These are phyloP conservation scores for Pseudozyma sp. DNA, from an alignment of 1,284 basidiomycete species.

Conservation along the genomic window DNA sequence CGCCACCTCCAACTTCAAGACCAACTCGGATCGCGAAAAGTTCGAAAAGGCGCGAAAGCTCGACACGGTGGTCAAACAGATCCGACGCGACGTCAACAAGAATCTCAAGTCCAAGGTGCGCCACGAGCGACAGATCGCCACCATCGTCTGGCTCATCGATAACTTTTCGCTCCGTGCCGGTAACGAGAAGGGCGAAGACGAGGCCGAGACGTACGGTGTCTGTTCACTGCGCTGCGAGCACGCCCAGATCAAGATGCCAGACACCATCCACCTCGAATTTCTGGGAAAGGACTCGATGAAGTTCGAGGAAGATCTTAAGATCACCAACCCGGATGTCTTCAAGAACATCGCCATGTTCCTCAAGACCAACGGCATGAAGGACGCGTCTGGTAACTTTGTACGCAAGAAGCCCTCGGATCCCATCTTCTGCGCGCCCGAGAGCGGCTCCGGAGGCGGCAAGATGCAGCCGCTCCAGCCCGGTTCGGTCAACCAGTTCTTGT, in stretches of 20 bases:
- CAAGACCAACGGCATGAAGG: slow-evolving; percentile 61
- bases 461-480: slow-evolving; percentile 57
- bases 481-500: slow-evolving; percentile 66
- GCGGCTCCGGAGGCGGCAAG: slow-evolving; percentile 32
- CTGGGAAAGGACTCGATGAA: slow-evolving; percentile 68
- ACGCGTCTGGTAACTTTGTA: slow-evolving; percentile 75
- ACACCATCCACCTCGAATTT: slow-evolving; percentile 65
- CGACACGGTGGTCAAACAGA: slow-evolving; percentile 62
- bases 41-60: slow-evolving; percentile 67
- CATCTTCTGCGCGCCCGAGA: slow-evolving; percentile 76
- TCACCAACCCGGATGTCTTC: slow-evolving; percentile 62
- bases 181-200: slow-evolving; percentile 68
- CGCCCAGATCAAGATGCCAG: slow-evolving; percentile 59
- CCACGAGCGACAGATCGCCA: slow-evolving; percentile 66
- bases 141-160: slow-evolving; percentile 68
- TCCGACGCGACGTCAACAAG: slow-evolving; percentile 60
- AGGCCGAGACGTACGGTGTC: slow-evolving; percentile 68
- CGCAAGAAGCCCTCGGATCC: slow-evolving; percentile 89
- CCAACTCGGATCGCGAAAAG: slow-evolving; percentile 67
- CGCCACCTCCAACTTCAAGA: slow-evolving; percentile 66
- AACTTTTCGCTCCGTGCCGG: slow-evolving; percentile 68
- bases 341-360: slow-evolving; percentile 67
- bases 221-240: slow-evolving; percentile 68
- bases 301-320: slow-evolving; percentile 66
- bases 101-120: slow-evolving; percentile 64